These are phyloP conservation scores for Suhomyces ambrosiae DNA, from an alignment of 1,139 yeast genomes.

Conservation along the genomic window DNA sequence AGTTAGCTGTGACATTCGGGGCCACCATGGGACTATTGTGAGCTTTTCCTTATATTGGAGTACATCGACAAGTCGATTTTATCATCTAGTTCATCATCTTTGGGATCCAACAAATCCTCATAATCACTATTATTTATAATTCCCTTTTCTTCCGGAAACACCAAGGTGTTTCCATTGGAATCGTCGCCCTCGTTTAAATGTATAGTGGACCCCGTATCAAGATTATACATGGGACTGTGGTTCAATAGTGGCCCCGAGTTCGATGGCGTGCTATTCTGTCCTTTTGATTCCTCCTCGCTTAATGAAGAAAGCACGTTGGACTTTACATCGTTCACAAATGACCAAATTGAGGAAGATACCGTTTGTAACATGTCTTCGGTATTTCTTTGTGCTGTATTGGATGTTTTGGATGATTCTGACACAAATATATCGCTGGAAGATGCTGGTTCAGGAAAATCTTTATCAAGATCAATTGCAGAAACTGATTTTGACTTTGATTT, in stretches of 20 bases:
- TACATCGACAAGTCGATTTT: slow-evolving; percentile 33
- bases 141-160: slow-evolving; percentile 7
- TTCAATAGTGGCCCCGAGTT: slow-evolving; percentile 6
- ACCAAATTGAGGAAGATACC: slow-evolving; percentile 48
- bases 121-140: slow-evolving; percentile 19
- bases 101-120: slow-evolving; percentile 13
- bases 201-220: slow-evolving; percentile 33
- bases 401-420: neutral
- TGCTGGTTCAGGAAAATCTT: slow-evolving; percentile 10
- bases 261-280: slow-evolving; percentile 6
- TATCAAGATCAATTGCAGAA: slow-evolving; percentile 9
- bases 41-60: slow-evolving; percentile 15
- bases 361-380: slow-evolving; percentile 35
- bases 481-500: slow-evolving; percentile 22
- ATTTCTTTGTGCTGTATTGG: slow-evolving; percentile 1
- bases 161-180: slow-evolving; percentile 10
- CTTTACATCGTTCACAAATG: slow-evolving; percentile 49
- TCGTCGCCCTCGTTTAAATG: slow-evolving; percentile 18
- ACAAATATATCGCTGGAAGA: slow-evolving; percentile 2
- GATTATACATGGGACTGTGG: slow-evolving; percentile 23
- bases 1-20: too few relatives aligned
- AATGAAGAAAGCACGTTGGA: slow-evolving; percentile 40
- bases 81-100: slow-evolving; percentile 23
- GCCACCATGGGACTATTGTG: too few relatives aligned
- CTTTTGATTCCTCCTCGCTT: slow-evolving; percentile 28